Conservation (phyloP, 2,329 filamentous ascomycete species). For the Aspergillus thermomutatus region DNA sequence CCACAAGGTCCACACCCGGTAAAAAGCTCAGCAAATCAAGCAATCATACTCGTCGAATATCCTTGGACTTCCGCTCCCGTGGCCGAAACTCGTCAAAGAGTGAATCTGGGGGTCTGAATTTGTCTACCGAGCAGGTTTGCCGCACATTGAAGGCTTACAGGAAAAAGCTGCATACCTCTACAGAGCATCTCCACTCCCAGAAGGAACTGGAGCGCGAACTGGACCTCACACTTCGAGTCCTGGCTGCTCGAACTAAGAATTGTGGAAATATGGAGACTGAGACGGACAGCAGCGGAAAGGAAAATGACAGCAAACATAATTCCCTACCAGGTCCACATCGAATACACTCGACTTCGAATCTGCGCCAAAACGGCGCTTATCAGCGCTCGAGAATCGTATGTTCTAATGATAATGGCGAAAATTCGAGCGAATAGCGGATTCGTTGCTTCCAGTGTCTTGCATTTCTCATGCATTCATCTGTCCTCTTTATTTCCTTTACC, state of each 20-base stretch:
- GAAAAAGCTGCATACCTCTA: slow-evolving; percentile 53
- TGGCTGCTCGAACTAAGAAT: slow-evolving; percentile 29
- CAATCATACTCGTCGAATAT: slow-evolving; percentile 42
- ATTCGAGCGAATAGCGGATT: slow-evolving; percentile 1
- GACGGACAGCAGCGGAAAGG: slow-evolving; percentile 39
- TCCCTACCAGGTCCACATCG: slow-evolving; percentile 27
- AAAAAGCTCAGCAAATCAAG: slow-evolving; percentile 29
- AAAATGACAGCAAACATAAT: slow-evolving; percentile 29
- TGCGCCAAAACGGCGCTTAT: slow-evolving; percentile 22
- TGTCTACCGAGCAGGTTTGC: slow-evolving; percentile 57
- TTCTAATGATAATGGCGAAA: slow-evolving; percentile 32
- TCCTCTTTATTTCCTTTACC: slow-evolving; percentile 9
- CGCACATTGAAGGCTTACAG: slow-evolving; percentile 57
- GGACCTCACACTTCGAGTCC: slow-evolving; percentile 38
- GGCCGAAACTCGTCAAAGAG: slow-evolving; percentile 36
- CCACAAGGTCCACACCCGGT: slow-evolving; percentile 30
- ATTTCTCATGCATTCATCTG: slow-evolving; percentile 1
- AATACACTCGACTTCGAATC: slow-evolving; percentile 35
- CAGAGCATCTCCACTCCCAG: slow-evolving; percentile 48
- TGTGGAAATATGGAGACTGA: slow-evolving; percentile 32
- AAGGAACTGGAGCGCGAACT: slow-evolving; percentile 59
- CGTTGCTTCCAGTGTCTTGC: slow-evolving; percentile 1
- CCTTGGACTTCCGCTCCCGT: slow-evolving; percentile 50
- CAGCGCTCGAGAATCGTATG: slow-evolving; percentile 22
- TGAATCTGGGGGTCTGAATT: slow-evolving; percentile 48